A percentile compares a stretch with the other conserved stretches of the same genome.
These are phyloP conservation scores for Rhododendron griersonianum DNA, from an alignment of 148 eudicot species.

Conservation along the genomic window DNA sequence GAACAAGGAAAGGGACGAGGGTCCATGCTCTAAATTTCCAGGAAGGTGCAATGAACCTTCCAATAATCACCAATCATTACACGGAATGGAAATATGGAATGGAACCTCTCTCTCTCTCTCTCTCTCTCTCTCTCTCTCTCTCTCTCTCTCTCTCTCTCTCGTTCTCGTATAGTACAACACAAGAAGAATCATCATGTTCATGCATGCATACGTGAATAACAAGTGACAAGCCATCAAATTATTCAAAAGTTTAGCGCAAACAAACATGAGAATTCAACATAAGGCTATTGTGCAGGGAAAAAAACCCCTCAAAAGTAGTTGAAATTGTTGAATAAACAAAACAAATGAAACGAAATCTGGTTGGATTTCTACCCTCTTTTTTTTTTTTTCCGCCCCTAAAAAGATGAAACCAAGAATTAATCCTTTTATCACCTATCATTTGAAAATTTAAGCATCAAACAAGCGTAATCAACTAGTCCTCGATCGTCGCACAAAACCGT, in stretches of 20 bases:
- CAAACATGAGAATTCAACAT: not conserved
- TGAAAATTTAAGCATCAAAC: not conserved
- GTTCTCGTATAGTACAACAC: not conserved
- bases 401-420: not conserved
- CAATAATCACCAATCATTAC: not conserved
- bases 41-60: conserved; percentile 13
- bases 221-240: not conserved
- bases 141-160: not conserved
- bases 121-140: not conserved
- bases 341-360: not conserved
- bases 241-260: not conserved
- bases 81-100: not conserved
- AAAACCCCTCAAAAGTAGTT: not conserved
- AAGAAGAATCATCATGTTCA: not conserved
- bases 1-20: not conserved
- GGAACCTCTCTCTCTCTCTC: not conserved
- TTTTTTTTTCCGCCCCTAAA: not conserved
- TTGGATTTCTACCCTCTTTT: not conserved
- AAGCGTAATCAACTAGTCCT: not conserved
- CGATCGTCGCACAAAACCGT: not conserved
- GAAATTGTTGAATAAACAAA: not conserved
- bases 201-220: not conserved
- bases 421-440: not conserved
- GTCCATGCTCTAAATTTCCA: conserved; percentile 8
- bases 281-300: no score